These are phyloP conservation scores for Pelargonium fulgidum DNA, from an alignment of 441 rosid species.

Conservation along the genomic window DNA sequence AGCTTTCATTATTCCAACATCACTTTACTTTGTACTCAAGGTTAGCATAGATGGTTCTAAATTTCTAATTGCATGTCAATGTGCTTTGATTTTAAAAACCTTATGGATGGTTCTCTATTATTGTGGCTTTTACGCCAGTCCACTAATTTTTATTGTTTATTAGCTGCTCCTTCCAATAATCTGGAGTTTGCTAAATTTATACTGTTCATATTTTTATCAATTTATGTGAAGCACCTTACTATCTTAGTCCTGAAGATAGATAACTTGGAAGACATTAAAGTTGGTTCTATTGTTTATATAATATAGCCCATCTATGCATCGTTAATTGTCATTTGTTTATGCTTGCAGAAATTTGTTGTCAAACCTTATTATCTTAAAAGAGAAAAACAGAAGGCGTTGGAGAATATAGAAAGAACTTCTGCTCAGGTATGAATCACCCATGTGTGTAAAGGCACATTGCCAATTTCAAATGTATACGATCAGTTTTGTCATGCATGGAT, in stretches of 20 bases:
- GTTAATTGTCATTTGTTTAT: constrained; percentile 10
- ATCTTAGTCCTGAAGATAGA: not conserved
- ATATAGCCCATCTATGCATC: not conserved
- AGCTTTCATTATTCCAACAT: constrained; percentile 78
- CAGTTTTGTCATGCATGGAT: not conserved
- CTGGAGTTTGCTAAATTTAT: not conserved
- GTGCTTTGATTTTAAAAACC: not conserved
- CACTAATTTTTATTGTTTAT: not conserved
- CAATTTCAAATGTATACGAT: constrained; percentile 1
- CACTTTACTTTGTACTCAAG: constrained; percentile 79
- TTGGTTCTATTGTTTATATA: constrained; percentile 2
- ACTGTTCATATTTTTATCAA: not conserved
- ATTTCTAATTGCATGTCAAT: not conserved
- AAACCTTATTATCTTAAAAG: constrained; percentile 69
- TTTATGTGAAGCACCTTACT: not conserved
- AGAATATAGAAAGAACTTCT: constrained; percentile 60
- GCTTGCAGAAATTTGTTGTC: constrained; percentile 60
- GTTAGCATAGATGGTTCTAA: constrained; percentile 30
- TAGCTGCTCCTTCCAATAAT: not conserved
- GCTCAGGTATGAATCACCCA: constrained; percentile 51
- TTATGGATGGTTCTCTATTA: not conserved
- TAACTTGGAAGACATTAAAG: not conserved
- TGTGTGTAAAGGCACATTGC: not conserved
- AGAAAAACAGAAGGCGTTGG: constrained; percentile 64
- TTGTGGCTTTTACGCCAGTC: not conserved